Conservation (phyloP, 2,329 filamentous ascomycete species). For the Didymosphaeria variabile region DNA sequence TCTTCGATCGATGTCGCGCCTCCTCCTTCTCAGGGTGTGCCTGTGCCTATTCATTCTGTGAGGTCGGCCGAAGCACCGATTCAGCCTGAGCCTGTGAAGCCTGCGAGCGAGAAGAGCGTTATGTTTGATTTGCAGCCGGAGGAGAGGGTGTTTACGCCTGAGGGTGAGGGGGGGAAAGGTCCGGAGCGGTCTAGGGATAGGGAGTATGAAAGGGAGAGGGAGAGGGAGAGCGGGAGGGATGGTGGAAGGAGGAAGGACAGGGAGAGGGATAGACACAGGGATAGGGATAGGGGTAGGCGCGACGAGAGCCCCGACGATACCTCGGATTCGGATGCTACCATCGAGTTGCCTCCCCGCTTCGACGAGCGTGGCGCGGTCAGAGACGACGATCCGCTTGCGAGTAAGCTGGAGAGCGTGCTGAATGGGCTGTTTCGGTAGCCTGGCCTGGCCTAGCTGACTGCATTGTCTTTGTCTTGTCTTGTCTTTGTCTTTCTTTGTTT, state of each 20-base stretch:
- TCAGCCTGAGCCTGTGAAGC: conserved; percentile 25
- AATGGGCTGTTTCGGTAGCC: conserved; percentile 39
- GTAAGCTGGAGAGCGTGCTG: conserved; percentile 46
- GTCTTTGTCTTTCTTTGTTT: not conserved
- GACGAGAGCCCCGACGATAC: conserved; percentile 37
- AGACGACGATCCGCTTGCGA: conserved; percentile 45
- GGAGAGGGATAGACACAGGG: conserved; percentile 38
- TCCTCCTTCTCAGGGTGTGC: not conserved
- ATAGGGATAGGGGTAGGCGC: conserved; percentile 30
- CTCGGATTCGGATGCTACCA: conserved; percentile 44
- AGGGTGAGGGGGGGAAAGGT: conserved; percentile 27
- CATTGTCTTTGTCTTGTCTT: not conserved
- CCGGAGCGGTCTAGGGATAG: conserved; percentile 20
- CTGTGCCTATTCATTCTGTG: not conserved
- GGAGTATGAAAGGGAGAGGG: conserved; percentile 8
- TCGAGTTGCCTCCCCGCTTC: conserved; percentile 49
- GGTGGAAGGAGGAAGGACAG: conserved; percentile 24
- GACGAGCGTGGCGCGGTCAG: conserved; percentile 43
- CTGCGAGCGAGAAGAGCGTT: conserved; percentile 43
- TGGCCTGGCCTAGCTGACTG: too few species aligned
- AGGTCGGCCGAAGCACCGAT: conserved; percentile 18
- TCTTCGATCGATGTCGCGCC: not conserved
- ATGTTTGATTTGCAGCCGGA: conserved; percentile 49
- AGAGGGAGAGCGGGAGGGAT: conserved; percentile 16
- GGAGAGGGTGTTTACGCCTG: conserved; percentile 29